phyloP scores from a whole-genome alignment of 768 basidiomycete species.

The Dacryopinax primogenitus region DNA sequence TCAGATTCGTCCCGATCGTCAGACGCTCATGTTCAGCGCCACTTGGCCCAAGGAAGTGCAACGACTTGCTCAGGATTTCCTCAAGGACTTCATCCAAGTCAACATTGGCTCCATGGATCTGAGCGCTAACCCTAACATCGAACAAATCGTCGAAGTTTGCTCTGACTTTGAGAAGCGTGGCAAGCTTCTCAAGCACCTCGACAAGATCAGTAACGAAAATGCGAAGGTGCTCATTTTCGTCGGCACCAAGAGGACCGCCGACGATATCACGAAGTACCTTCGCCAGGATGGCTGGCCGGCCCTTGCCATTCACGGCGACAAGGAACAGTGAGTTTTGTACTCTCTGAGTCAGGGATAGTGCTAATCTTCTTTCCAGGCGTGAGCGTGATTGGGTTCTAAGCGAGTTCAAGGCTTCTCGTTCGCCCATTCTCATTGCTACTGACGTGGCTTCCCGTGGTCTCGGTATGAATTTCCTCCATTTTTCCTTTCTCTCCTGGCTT shows the following conservation, averaged over 20 bases:
- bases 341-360: not conserved
- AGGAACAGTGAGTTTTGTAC: conserved; percentile 66
- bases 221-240: conserved; percentile 99
- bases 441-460: conserved; percentile 99
- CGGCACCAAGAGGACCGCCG: conserved; percentile 92
- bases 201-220: conserved; percentile 89
- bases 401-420: conserved; percentile 97
- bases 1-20: conserved; percentile 95
- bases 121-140: conserved; percentile 95
- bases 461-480: conserved; percentile 62
- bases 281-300: conserved; percentile 99
- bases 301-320: conserved; percentile 97
- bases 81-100: conserved; percentile 93
- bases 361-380: conserved; percentile 37
- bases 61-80: conserved; percentile 91
- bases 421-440: conserved; percentile 95
- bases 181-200: conserved; percentile 92
- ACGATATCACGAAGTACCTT: conserved; percentile 95
- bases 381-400: conserved; percentile 98
- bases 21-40: conserved; percentile 98
- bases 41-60: conserved; percentile 99
- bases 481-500: conserved; percentile 12
- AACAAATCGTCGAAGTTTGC: conserved; percentile 90
- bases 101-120: conserved; percentile 98
- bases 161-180: conserved; percentile 95